Percentiles rank a stretch among this genome's conserved stretches.
These are phyloP conservation scores for Aspergillus tanneri DNA, from an alignment of 2,329 filamentous ascomycete species.

Conservation along the genomic window DNA sequence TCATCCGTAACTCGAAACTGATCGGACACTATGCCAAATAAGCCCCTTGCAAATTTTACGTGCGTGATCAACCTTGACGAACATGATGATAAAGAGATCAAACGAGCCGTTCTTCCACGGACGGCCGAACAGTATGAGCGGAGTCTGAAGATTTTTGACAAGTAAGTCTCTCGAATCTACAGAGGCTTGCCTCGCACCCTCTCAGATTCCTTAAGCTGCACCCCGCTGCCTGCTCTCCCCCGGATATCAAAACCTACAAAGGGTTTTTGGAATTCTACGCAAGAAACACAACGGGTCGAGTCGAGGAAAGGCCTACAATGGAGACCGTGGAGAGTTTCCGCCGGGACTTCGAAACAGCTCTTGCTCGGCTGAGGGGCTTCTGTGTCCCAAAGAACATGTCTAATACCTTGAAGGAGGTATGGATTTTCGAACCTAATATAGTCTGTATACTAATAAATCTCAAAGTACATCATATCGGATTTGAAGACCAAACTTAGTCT, in stretches of 20 bases:
- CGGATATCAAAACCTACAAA: slow-evolving; percentile 2
- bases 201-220: background rate
- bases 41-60: background rate
- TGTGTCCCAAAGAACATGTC: slow-evolving; percentile 1
- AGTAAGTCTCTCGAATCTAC: background rate
- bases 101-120: background rate
- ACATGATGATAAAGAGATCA: slow-evolving; percentile 3
- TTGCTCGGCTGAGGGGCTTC: background rate
- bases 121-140: background rate
- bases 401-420: slow-evolving; percentile 1
- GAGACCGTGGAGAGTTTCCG: background rate
- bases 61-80: slow-evolving; percentile 2
- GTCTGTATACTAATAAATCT: background rate
- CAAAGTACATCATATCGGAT: slow-evolving; percentile 1
- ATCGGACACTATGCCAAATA: too few species aligned
- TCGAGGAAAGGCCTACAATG: slow-evolving; percentile 3
- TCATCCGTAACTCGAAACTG: too few species aligned
- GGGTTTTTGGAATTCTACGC: slow-evolving; percentile 1
- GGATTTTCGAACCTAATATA: background rate
- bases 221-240: background rate
- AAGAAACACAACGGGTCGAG: background rate
- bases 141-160: slow-evolving; percentile 1
- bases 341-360: slow-evolving; percentile 1
- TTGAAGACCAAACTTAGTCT: slow-evolving; percentile 1
- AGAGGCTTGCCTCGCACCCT: background rate